phyloP scores from a whole-genome alignment of 1,284 basidiomycete genomes.

The Ceratorhiza oryzae-sativae region DNA sequence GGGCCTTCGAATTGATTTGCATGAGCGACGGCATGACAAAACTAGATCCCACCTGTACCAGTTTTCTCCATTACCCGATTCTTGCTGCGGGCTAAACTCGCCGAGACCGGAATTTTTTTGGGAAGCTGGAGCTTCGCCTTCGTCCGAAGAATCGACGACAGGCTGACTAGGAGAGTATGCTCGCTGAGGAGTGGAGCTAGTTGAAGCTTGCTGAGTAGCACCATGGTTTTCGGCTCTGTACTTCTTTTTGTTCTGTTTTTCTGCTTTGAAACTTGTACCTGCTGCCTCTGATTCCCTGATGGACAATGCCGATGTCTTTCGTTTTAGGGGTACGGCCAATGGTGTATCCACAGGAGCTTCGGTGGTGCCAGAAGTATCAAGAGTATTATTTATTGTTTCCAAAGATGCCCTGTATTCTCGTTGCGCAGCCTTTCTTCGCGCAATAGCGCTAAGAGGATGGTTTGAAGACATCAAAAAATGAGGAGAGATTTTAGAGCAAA shows the following conservation, averaged over 20 bases:
- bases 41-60: neutral
- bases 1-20: neutral
- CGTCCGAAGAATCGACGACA: conserved; percentile 61
- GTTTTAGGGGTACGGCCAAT: conserved; percentile 7
- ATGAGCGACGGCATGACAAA: neutral
- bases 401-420: neutral
- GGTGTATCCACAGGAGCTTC: neutral
- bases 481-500: neutral
- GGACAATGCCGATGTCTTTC: conserved; percentile 17
- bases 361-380: neutral
- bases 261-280: neutral
- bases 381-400: neutral
- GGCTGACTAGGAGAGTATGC: conserved; percentile 65
- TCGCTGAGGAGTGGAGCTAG: conserved; percentile 44
- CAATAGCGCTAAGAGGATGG: conserved; percentile 38
- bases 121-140: conserved; percentile 50
- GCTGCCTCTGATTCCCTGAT: neutral
- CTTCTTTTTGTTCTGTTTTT: conserved; percentile 3
- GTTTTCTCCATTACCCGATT: neutral
- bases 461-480: neutral
- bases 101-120: neutral
- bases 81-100: neutral
- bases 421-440: conserved; percentile 37
- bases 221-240: neutral
- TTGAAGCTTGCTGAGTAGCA: neutral